phyloP scores from a whole-genome alignment of 768 basidiomycete species.

The Crassisporium funariophilum region DNA sequence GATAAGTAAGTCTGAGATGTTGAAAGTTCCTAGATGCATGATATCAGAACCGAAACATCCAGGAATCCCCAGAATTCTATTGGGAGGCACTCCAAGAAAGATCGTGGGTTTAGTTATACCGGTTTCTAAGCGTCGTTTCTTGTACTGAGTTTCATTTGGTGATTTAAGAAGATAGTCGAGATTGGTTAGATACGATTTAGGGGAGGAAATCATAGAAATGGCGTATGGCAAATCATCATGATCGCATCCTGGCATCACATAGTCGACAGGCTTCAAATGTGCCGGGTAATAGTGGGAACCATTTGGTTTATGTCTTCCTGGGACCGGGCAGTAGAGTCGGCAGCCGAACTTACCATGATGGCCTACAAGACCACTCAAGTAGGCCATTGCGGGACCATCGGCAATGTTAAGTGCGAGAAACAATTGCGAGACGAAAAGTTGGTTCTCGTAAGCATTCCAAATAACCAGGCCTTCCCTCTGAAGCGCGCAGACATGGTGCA shows the following conservation, averaged over 20 bases:
- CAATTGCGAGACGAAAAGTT: constrained; percentile 12
- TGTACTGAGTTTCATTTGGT: constrained; percentile 13
- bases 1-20: constrained; percentile 41
- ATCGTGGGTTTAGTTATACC: constrained; percentile 34
- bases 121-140: constrained; percentile 20
- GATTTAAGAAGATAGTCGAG: constrained; percentile 17
- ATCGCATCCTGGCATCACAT: constrained; percentile 19
- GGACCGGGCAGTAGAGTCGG: constrained; percentile 29
- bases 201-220: constrained; percentile 1
- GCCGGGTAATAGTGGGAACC: constrained; percentile 37
- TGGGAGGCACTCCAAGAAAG: constrained; percentile 5
- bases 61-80: constrained; percentile 25
- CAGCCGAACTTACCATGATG: constrained; percentile 40
- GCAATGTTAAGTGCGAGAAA: constrained; percentile 30
- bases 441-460: constrained; percentile 27
- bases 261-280: constrained; percentile 25
- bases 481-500: constrained; percentile 34
- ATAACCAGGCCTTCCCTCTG: constrained; percentile 31
- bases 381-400: constrained; percentile 35
- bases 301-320: constrained; percentile 30
- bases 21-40: constrained; percentile 42
- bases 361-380: constrained; percentile 35
- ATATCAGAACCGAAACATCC: constrained; percentile 32
- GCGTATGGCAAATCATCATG: constrained; percentile 20
- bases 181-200: constrained; percentile 10